A percentile compares a stretch with the other conserved stretches of the same genome.
phyloP scores from a whole-genome alignment of 108 stramenopile species.

The Conticribra weissflogii region DNA sequence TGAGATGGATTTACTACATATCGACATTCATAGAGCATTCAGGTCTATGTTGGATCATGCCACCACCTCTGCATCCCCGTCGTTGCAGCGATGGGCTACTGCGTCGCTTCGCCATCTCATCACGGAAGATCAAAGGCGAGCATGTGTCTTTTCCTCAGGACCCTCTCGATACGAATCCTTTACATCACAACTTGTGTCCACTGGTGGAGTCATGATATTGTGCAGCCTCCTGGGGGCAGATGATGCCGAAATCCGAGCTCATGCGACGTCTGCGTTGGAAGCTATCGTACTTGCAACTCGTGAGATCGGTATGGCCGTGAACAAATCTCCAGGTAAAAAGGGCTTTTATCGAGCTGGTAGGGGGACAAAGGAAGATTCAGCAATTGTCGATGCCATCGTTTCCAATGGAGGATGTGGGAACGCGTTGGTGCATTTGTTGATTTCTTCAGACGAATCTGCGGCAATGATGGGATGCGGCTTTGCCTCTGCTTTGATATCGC shows the following conservation, averaged over 20 bases:
- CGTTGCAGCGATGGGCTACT: slow-evolving; percentile 81
- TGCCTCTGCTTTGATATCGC: slow-evolving; percentile 61
- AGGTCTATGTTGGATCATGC: slow-evolving; percentile 77
- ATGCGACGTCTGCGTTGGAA: slow-evolving; percentile 74
- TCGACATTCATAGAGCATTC: slow-evolving; percentile 67
- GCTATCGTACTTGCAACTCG: slow-evolving; percentile 66
- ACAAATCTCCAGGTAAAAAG: slow-evolving; percentile 51
- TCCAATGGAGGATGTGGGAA: slow-evolving; percentile 74
- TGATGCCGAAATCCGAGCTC: slow-evolving; percentile 79
- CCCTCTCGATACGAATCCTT: slow-evolving; percentile 67
- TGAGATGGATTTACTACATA: slow-evolving; percentile 41
- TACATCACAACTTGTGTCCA: slow-evolving; percentile 60
- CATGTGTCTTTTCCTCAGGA: slow-evolving; percentile 56
- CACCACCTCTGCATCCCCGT: slow-evolving; percentile 62
- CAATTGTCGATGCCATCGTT: slow-evolving; percentile 70
- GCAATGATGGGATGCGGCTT: slow-evolving; percentile 78
- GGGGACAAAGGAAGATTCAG: slow-evolving; percentile 57
- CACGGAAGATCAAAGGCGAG: slow-evolving; percentile 73
- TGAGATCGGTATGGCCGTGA: slow-evolving; percentile 53
- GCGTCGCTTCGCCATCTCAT: slow-evolving; percentile 71
- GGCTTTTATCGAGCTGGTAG: slow-evolving; percentile 35
- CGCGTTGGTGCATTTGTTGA: slow-evolving; percentile 71
- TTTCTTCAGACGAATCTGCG: slow-evolving; percentile 78
- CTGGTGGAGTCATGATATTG: slow-evolving; percentile 82
- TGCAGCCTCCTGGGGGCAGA: slow-evolving; percentile 71